Evolutionary conservation across 495 filamentous ascomycete species (phyloP).

Genomic region (Penicillium pulvis): DNA sequence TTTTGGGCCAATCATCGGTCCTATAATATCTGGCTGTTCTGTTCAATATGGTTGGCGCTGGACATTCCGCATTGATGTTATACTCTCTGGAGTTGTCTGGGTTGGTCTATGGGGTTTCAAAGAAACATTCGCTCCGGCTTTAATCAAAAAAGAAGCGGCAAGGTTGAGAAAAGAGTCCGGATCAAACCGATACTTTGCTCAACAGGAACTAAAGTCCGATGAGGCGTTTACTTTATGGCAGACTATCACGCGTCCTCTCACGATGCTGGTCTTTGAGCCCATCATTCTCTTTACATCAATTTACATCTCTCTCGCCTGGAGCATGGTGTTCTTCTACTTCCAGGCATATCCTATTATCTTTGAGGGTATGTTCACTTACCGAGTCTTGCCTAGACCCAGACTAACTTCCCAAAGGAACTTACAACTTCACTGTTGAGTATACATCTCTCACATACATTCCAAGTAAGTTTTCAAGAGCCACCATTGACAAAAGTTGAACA

Average conservation of each 20-base stretch:
- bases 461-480: conserved; percentile 25
- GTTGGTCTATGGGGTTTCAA: conserved; percentile 38
- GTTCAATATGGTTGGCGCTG: conserved; percentile 64
- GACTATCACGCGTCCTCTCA: conserved; percentile 52
- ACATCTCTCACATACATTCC: conserved; percentile 49
- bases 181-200: conserved; percentile 39
- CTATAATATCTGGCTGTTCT: conserved; percentile 67
- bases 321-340: conserved; percentile 74
- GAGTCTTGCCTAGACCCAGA: not conserved
- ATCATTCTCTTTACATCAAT: conserved; percentile 67
- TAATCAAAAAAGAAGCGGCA: conserved; percentile 63
- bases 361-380: conserved; percentile 28
- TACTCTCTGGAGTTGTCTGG: conserved; percentile 53
- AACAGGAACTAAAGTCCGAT: conserved; percentile 42
- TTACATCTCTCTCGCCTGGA: conserved; percentile 69
- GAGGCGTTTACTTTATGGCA: conserved; percentile 42
- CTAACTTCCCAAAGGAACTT: conserved; percentile 24
- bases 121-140: conserved; percentile 71
- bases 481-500: too few species aligned
- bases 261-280: conserved; percentile 55
- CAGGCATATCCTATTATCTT: conserved; percentile 69
- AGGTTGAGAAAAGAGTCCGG: conserved; percentile 64
- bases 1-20: conserved; percentile 66
- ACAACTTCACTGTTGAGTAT: conserved; percentile 36
- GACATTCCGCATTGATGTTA: conserved; percentile 64